Base-by-base conservation (phyloP, 164 flowering plant genomes). In the Malania oleifera region DNA sequence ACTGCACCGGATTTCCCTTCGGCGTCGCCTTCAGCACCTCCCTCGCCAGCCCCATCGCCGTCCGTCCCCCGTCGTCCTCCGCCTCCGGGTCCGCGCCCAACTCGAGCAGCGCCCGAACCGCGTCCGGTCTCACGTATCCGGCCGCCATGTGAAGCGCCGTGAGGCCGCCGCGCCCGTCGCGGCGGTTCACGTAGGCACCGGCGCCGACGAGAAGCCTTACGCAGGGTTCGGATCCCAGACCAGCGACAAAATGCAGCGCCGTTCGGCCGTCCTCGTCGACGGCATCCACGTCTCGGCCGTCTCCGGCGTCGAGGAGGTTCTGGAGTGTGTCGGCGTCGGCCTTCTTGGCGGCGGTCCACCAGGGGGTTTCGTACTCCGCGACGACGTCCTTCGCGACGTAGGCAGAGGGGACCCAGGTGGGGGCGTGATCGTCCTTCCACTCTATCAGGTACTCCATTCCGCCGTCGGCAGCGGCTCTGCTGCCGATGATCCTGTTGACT, bases 301-400 rank as follows among this genome's bases (percentile, higher is more conserved):
- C 69, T 18, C 51, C 68, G 60, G 73, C 60, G 18, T 47, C 64
- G 18, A 87, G 39, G 19, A 87, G 65, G 10, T 38, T 23, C 2
- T 13, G 28, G 14, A 93, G 78, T 0, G 86, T 87, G 4, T 63
- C 7, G 0, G 75, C 85, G 70, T 89, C 97, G 67, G 89, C 95
- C 63, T 93, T 93, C 74, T 82, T 87, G 38, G 95, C 97, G 11
- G 98, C 97, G 14, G 74, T 83, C 98, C 98, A 93, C 98, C 98
- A 93, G 7, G 95, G 90, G 5, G 82, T 62, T 20, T 93, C 98
- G 80, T 77, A 93, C 71, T 93, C 98, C 2, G 97, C 80, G 15
- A 89, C 69, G 17, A 89, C 96, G 65, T 93, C 98, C 31, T 55
- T 65, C 25, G 98, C 93, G 38, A 93, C 75, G 80, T 39, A 80